Conservation (phyloP, 129 eudicot genomes). For the Flaveria bidentis region DNA sequence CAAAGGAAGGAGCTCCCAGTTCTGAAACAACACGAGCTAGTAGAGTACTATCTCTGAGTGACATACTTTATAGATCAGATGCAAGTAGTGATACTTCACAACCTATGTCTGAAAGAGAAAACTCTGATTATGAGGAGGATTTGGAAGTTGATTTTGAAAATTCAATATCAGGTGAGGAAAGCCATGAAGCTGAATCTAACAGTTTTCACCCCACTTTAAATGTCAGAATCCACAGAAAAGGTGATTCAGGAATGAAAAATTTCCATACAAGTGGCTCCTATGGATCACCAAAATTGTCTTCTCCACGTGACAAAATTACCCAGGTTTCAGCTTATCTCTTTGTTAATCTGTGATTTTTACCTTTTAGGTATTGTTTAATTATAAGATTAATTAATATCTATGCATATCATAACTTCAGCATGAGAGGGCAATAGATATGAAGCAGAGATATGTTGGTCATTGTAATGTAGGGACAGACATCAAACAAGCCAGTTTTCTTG, state of each 20-base stretch:
- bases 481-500: slow-evolving; percentile 96
- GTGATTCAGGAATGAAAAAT: slow-evolving; percentile 40
- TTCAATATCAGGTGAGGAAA: slow-evolving; percentile 72
- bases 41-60: slow-evolving; percentile 68
- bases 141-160: slow-evolving; percentile 83
- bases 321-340: slow-evolving; percentile 49
- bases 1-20: slow-evolving; percentile 48
- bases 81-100: slow-evolving; percentile 68
- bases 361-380: neutral
- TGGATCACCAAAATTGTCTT: slow-evolving; percentile 52
- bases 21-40: slow-evolving; percentile 44
- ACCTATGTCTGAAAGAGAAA: slow-evolving; percentile 76
- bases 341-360: neutral
- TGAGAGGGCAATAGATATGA: slow-evolving; percentile 86
- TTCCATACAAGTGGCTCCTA: slow-evolving; percentile 49
- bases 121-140: slow-evolving; percentile 86
- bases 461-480: slow-evolving; percentile 95
- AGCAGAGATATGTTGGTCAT: slow-evolving; percentile 84
- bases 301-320: slow-evolving; percentile 48
- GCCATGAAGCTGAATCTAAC: slow-evolving; percentile 56
- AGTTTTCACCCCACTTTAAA: slow-evolving; percentile 58
- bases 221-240: slow-evolving; percentile 61
- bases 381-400: neutral
- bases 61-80: slow-evolving; percentile 72
- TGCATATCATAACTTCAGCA: slow-evolving; percentile 42